A percentile compares a stretch with the other conserved stretches of the same genome.
Conservation (phyloP, 768 basidiomycete genomes). For the Tylopilus sp. region DNA sequence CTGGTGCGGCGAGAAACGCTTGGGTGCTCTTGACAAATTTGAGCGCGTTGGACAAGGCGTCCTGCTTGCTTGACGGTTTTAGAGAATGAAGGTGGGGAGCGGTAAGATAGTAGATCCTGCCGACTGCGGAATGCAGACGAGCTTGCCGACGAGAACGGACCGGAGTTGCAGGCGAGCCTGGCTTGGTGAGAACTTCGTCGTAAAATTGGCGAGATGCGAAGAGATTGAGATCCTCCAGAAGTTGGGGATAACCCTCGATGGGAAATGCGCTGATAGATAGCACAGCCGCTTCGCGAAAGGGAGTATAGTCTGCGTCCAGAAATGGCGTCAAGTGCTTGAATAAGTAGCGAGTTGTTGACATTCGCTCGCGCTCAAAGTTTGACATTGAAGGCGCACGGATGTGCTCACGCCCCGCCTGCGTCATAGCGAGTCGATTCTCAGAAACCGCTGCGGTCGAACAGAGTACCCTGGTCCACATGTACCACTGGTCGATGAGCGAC, state of each 20-base stretch:
- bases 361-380: slow-evolving; percentile 76
- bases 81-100: slow-evolving; percentile 72
- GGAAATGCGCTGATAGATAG: slow-evolving; percentile 88
- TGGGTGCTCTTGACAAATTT: slow-evolving; percentile 86
- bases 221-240: slow-evolving; percentile 80
- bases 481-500: slow-evolving; percentile 70
- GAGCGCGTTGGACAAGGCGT: slow-evolving; percentile 73
- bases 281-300: slow-evolving; percentile 84
- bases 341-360: slow-evolving; percentile 76
- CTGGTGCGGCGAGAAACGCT: slow-evolving; percentile 65
- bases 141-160: slow-evolving; percentile 70
- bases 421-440: slow-evolving; percentile 56
- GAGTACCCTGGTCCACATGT: slow-evolving; percentile 79
- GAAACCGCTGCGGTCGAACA: slow-evolving; percentile 74
- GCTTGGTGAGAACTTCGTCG: slow-evolving; percentile 57
- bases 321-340: slow-evolving; percentile 86
- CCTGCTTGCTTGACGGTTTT: slow-evolving; percentile 62
- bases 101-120: slow-evolving; percentile 85
- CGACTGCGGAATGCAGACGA: slow-evolving; percentile 80
- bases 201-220: slow-evolving; percentile 82
- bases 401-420: slow-evolving; percentile 59
- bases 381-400: slow-evolving; percentile 66
- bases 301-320: slow-evolving; percentile 78
- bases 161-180: slow-evolving; percentile 38
- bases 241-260: slow-evolving; percentile 66